These are phyloP conservation scores for Curvularia hawaiiensis DNA, from an alignment of 2,329 filamentous ascomycete species.

Conservation along the genomic window DNA sequence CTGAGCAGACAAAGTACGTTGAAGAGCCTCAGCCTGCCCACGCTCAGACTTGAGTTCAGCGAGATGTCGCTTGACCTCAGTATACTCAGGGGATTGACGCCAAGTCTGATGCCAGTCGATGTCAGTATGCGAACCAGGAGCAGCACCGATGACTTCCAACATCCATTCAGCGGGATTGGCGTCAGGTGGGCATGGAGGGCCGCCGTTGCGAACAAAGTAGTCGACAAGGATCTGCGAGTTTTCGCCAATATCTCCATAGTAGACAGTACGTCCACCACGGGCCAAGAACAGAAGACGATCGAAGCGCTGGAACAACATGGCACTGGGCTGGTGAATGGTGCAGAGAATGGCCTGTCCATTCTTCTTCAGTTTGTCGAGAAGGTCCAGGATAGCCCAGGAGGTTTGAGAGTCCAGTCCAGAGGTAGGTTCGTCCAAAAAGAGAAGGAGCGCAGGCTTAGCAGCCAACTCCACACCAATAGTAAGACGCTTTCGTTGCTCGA, in stretches of 20 bases:
- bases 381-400: slow-evolving; percentile 87
- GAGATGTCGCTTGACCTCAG: slow-evolving; percentile 53
- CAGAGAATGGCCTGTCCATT: slow-evolving; percentile 86
- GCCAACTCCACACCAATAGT: slow-evolving; percentile 97
- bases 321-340: slow-evolving; percentile 96
- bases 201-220: slow-evolving; percentile 79
- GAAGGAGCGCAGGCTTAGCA: slow-evolving; percentile 84
- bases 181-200: slow-evolving; percentile 65
- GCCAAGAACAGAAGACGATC: slow-evolving; percentile 80
- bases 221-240: slow-evolving; percentile 69
- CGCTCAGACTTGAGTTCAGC: slow-evolving; percentile 52
- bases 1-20: slow-evolving; percentile 49
- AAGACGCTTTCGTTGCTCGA: slow-evolving; percentile 73
- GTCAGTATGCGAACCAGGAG: slow-evolving; percentile 55
- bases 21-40: slow-evolving; percentile 35
- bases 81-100: slow-evolving; percentile 55
- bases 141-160: slow-evolving; percentile 62
- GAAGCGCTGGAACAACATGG: slow-evolving; percentile 92
- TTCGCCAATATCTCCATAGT: slow-evolving; percentile 79
- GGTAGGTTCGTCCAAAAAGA: slow-evolving; percentile 95
- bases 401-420: slow-evolving; percentile 93
- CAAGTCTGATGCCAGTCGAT: slow-evolving; percentile 58
- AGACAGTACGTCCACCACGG: slow-evolving; percentile 77
- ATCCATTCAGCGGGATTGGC: slow-evolving; percentile 88
- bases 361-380: slow-evolving; percentile 88